Percentiles rank a stretch among this genome's conserved stretches.
Conservation (phyloP, 2,329 filamentous ascomycete genomes). For the Xylaria polymorpha region DNA sequence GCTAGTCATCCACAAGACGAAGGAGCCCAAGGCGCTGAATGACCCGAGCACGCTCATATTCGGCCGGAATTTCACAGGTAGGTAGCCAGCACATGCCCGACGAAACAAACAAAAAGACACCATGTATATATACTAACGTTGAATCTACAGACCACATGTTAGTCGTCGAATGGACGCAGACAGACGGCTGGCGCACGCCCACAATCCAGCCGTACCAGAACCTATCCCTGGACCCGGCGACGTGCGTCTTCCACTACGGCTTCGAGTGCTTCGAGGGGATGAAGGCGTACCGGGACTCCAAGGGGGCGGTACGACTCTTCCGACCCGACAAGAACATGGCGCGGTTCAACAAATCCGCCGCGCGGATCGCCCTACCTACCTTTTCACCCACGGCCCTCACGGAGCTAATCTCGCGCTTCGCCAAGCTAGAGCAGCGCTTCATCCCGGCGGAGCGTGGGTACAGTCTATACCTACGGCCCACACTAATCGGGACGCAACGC, state of each 20-base stretch:
- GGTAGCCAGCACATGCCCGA: no score
- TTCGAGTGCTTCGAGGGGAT: slow-evolving; percentile 99
- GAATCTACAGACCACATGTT: slow-evolving; percentile 89
- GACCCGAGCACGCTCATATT: slow-evolving; percentile 88
- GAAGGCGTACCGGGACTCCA: slow-evolving; percentile 96
- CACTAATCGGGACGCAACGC: slow-evolving; percentile 95
- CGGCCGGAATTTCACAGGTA: slow-evolving; percentile 90
- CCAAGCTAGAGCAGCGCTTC: slow-evolving; percentile 85
- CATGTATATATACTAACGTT: not conserved
- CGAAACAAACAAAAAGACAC: not conserved
- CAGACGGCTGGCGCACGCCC: slow-evolving; percentile 84
- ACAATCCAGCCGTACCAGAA: slow-evolving; percentile 95
- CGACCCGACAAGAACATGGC: slow-evolving; percentile 96
- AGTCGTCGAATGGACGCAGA: slow-evolving; percentile 89
- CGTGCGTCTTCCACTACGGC: slow-evolving; percentile 98
- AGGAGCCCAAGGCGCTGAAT: slow-evolving; percentile 76
- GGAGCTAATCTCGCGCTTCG: slow-evolving; percentile 83
- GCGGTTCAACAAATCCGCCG: slow-evolving; percentile 89
- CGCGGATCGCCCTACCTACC: slow-evolving; percentile 91
- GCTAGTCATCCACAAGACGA: slow-evolving; percentile 79
- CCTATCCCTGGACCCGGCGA: slow-evolving; percentile 93
- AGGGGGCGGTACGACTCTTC: slow-evolving; percentile 85
- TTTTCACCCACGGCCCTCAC: slow-evolving; percentile 81
- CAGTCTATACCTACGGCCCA: slow-evolving; percentile 94
- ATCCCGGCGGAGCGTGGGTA: slow-evolving; percentile 90